Evolutionary conservation across 768 basidiomycete genomes (phyloP), one percentile per base, ranked within the genome.

Genomic region (Amanita molliuscula): DNA sequence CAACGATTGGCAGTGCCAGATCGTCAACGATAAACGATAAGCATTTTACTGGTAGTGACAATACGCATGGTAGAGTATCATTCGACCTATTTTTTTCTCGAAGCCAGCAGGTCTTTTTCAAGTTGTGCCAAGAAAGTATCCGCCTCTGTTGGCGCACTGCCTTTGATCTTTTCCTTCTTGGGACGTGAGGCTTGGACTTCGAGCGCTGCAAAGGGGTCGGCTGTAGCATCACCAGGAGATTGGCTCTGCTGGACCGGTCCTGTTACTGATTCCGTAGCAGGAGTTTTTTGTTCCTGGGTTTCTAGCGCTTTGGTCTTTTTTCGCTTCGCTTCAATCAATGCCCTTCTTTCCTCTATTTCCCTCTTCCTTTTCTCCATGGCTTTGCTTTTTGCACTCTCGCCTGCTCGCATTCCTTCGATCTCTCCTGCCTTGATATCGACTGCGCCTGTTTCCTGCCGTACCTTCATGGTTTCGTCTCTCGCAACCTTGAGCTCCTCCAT

Each of bases 401-500:
- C 65, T 29, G 69, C 71, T 13, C 67, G 72, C 82, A 89, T 84
- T 2, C 88, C 89, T 59, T 90, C 88, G 15, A 82, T 67, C 58
- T 86, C 83, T n/a, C 88, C 84, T 4, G 82, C 79, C 48, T 62
- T 68, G 50, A 80, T 59, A 59, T 86, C 78, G 35, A 74, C 61
- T 3, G 82, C 84, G 11, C 80, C 84, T 15, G 67, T 54, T 47
- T 82, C 82, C 54, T 75, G 71, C 55, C 83, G 70, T 23, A 68
- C 71, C 53, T 70, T 68, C 59, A 79, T 78, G 0, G 93, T 95
- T 61, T 93, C 88, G 41, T 77, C 73, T 37, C 90, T 72, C 2
- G 74, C 75, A 3, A 67, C 62, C 51, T 75, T 78, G 10, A 98
- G 68, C 49, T 86, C 87, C 50, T 88, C 88, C 90, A 94, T 88